Evolutionary conservation across 1,284 basidiomycete genomes (phyloP), one percentile per base, ranked within the genome.

Genomic region (Apiotrichum porosum): DNA sequence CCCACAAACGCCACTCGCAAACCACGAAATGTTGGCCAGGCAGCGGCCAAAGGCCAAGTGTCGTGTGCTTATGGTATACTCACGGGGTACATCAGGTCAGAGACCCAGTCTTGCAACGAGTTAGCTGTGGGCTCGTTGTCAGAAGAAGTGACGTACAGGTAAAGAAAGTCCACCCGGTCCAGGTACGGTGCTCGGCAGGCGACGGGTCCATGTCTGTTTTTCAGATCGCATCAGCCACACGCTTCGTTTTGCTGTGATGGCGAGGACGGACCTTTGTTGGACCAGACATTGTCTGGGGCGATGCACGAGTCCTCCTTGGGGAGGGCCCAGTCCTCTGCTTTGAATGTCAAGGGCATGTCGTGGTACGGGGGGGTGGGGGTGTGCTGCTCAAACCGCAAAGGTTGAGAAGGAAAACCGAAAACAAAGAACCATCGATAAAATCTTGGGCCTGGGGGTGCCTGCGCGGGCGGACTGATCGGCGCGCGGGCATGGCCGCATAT

Each of bases 281-380:
- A 61, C 65, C 65, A 69, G 22, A 67, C 54, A 26, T 63, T 47
- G 9, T 62, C 58, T 10, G 66, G 65, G 1, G 66, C 66, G 38
- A 69, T 63, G 38, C 62, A 61, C 36, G 61, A 62, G 13, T 65
- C 63, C 47, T 69, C 61, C 56, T 65, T 67, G 37, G 63, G 65
- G 36, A 69, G 47, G 18, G 60, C 56, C 65, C 65, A 66, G 36
- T 18, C 34, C 18, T 26, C n/a, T 37, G 33, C 35, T 17, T 43
- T 43, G 36, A 44, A 32, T 17, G 37, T 30, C n/a, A n/a, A 28
- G 38, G 17, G 24, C 24, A 18, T n/a, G 38, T 40, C 38, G 38
- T 30, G 24, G 13, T n/a, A n/a, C n/a, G n/a, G n/a, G n/a, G n/a
- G n/a, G n/a, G n/a, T n/a, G n/a, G n/a, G n/a, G n/a, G n/a, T n/a